Conservation (phyloP, 495 filamentous ascomycete genomes). For the Hypoxylon fuscum region DNA sequence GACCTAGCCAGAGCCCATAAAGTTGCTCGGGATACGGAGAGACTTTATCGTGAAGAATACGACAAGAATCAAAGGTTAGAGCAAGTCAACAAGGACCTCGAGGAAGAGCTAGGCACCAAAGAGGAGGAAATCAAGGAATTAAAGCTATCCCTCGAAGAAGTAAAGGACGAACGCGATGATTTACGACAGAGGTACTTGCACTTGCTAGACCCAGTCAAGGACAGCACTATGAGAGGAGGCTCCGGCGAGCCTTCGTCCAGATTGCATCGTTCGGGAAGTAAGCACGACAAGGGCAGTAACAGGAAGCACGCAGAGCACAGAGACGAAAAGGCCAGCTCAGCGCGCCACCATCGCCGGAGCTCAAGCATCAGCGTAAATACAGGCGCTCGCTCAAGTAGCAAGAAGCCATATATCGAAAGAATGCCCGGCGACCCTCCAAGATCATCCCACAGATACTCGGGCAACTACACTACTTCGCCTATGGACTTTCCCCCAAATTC, state of each 20-base stretch:
- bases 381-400: slow-evolving; percentile 26
- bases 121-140: slow-evolving; percentile 22
- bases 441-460: slow-evolving; percentile 7
- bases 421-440: slow-evolving; percentile 31
- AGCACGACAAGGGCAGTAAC: slow-evolving; percentile 25
- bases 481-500: neutral
- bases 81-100: slow-evolving; percentile 25
- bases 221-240: slow-evolving; percentile 28
- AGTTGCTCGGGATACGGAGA: slow-evolving; percentile 22
- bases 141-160: slow-evolving; percentile 2
- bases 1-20: slow-evolving; percentile 36
- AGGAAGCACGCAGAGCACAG: slow-evolving; percentile 25
- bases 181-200: slow-evolving; percentile 25
- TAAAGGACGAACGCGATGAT: slow-evolving; percentile 24
- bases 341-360: slow-evolving; percentile 31
- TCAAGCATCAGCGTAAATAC: slow-evolving; percentile 26
- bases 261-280: slow-evolving; percentile 25
- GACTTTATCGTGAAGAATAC: slow-evolving; percentile 32
- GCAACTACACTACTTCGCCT: slow-evolving; percentile 22
- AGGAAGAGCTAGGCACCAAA: slow-evolving; percentile 17
- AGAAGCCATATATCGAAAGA: slow-evolving; percentile 42
- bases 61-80: slow-evolving; percentile 31
- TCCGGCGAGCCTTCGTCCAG: slow-evolving; percentile 32
- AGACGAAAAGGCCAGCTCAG: slow-evolving; percentile 23
- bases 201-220: slow-evolving; percentile 20